Percentiles rank a stretch among this genome's conserved stretches.
These are phyloP conservation scores for Raffaelea ambrosiae DNA, from an alignment of 2,329 filamentous ascomycete species.

Conservation along the genomic window DNA sequence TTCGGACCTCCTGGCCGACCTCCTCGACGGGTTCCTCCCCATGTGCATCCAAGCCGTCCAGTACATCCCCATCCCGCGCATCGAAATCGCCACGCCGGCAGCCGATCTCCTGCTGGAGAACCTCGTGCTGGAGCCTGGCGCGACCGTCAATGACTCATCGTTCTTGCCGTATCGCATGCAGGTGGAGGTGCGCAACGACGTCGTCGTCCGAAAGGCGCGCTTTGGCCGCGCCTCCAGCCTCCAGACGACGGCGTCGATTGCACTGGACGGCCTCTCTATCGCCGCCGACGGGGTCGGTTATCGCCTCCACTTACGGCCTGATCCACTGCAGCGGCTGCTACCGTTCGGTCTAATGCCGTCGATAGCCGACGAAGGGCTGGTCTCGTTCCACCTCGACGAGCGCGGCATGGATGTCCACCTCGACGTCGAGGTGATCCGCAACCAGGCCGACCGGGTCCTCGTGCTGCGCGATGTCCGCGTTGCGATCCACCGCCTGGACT, in stretches of 20 bases:
- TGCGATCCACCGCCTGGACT: slow-evolving; percentile 78
- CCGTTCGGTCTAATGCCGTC: no score
- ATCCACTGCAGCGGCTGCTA: slow-evolving; percentile 58
- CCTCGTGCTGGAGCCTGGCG: slow-evolving; percentile 79
- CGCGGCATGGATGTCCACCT: slow-evolving; percentile 79
- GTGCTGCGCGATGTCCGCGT: slow-evolving; percentile 69
- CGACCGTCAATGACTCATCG: slow-evolving; percentile 74
- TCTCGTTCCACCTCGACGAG: slow-evolving; percentile 76
- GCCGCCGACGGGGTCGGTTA: slow-evolving; percentile 84
- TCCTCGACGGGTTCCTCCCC: slow-evolving; percentile 73
- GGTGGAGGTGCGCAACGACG: slow-evolving; percentile 69
- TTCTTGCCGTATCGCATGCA: slow-evolving; percentile 82
- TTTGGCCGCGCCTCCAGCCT: no score
- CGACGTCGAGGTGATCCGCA: slow-evolving; percentile 74
- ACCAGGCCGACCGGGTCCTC: slow-evolving; percentile 72
- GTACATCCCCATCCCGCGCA: slow-evolving; percentile 78
- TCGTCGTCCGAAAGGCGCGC: no score
- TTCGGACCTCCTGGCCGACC: slow-evolving; percentile 63
- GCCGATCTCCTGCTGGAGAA: slow-evolving; percentile 86
- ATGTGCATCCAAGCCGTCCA: slow-evolving; percentile 69
- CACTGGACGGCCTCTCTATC: slow-evolving; percentile 73
- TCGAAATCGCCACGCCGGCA: slow-evolving; percentile 79
- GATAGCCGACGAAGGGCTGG: slow-evolving; percentile 79
- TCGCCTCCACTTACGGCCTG: slow-evolving; percentile 73
- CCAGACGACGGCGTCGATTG: no score